Evolutionary conservation across 495 filamentous ascomycete genomes (phyloP).

Genomic region (Cryomyces antarcticus): DNA sequence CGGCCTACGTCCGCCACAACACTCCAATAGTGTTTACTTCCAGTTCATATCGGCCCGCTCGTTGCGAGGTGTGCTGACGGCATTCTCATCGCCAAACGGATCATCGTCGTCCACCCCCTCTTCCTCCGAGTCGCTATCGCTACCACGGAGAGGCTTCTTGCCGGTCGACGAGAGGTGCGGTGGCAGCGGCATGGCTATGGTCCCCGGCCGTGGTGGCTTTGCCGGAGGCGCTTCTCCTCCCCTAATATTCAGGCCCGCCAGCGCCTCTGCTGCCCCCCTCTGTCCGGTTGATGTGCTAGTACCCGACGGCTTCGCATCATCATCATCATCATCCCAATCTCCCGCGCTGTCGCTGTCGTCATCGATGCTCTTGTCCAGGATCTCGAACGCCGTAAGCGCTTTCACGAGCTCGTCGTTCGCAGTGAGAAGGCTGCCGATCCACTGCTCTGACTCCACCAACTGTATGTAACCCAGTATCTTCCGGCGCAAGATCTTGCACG

Average conservation of each 20-base stretch:
- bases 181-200: constrained; percentile 20
- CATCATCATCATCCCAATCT: constrained; percentile 27
- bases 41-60: constrained; percentile 36
- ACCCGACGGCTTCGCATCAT: neutral
- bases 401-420: constrained; percentile 44
- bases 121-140: constrained; percentile 14
- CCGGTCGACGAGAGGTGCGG: constrained; percentile 16
- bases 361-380: constrained; percentile 85
- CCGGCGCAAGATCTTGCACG: constrained; percentile 63
- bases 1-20: too few species aligned
- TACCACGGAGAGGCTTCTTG: constrained; percentile 27
- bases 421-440: constrained; percentile 24
- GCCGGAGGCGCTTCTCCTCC: constrained; percentile 11
- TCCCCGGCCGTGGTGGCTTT: constrained; percentile 16
- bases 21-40: constrained; percentile 3
- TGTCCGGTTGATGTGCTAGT: neutral
- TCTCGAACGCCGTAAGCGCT: constrained; percentile 87
- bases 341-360: constrained; percentile 86
- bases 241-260: constrained; percentile 14
- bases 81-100: constrained; percentile 63
- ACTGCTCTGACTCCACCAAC: constrained; percentile 25
- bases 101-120: constrained; percentile 48
- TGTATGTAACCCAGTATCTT: constrained; percentile 67
- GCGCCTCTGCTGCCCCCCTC: constrained; percentile 2
- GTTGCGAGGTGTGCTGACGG: constrained; percentile 35